Percentiles rank a stretch among this genome's conserved stretches.
These are phyloP conservation scores for Candida bentonensis DNA, from an alignment of 805 yeast genomes.

Conservation along the genomic window DNA sequence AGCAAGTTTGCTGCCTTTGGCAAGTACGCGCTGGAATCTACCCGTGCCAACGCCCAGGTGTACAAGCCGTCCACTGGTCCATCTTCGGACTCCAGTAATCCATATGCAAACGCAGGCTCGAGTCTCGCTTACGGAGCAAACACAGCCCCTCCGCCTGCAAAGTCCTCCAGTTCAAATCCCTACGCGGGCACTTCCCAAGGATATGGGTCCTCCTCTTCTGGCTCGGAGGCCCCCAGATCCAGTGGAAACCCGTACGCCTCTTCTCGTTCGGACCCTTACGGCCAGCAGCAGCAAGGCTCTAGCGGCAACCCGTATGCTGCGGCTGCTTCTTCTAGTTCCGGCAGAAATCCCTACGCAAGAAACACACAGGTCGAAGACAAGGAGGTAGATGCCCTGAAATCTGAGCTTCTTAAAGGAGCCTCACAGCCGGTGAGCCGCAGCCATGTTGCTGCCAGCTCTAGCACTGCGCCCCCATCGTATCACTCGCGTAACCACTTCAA, in stretches of 20 bases:
- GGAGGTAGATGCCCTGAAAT: background rate
- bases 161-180: background rate
- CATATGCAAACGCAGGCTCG: background rate
- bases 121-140: background rate
- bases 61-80: background rate
- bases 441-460: background rate
- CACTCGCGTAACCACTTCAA: background rate
- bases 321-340: constrained; percentile 2
- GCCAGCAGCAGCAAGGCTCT: too few relatives aligned
- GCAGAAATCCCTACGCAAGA: constrained; percentile 3
- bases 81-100: background rate
- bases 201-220: too few relatives aligned
- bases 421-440: constrained; percentile 1
- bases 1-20: background rate
- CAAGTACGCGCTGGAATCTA: background rate
- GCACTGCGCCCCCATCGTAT: background rate
- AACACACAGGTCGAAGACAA: background rate
- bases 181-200: background rate
- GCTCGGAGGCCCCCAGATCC: background rate
- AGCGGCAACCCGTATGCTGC: background rate
- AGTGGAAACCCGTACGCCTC: background rate
- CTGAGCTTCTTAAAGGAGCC: constrained; percentile 17
- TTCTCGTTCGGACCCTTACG: background rate
- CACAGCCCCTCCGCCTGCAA: background rate
- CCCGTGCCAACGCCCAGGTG: background rate